phyloP scores from a whole-genome alignment of 2,329 filamentous ascomycete species.

The Neophaeococcomyces mojaviensis region DNA sequence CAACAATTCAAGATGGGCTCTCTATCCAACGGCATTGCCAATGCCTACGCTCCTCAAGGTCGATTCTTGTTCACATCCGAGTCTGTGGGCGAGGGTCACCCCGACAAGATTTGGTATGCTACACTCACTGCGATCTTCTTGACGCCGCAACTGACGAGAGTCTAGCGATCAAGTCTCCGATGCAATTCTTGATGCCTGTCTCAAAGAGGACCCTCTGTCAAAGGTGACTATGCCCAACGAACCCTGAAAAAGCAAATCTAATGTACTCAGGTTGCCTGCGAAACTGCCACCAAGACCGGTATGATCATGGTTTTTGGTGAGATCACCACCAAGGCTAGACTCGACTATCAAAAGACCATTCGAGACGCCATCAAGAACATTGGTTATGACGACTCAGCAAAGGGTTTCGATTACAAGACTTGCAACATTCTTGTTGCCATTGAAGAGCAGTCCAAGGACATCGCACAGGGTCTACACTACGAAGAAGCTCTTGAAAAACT shows the following conservation, averaged over 20 bases:
- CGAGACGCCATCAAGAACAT: conserved; percentile 95
- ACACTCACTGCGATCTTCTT: conserved; percentile 10
- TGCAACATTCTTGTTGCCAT: conserved; percentile 97
- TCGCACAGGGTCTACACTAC: conserved; percentile 97
- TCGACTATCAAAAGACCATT: conserved; percentile 98
- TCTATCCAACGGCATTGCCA: conserved; percentile 24
- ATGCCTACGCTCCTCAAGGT: conserved; percentile 41
- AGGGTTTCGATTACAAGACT: conserved; percentile 99
- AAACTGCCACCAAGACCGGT: conserved; percentile 99
- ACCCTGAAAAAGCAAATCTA: too few species aligned
- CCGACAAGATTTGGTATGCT: conserved; percentile 80
- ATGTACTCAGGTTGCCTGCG: conserved; percentile 65
- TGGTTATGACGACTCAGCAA: conserved; percentile 91
- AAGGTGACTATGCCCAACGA: too few species aligned
- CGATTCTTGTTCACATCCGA: conserved; percentile 87
- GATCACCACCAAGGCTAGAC: conserved; percentile 89
- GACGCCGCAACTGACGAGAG: conserved; percentile 11
- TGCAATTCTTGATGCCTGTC: conserved; percentile 95
- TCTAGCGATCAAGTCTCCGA: conserved; percentile 88
- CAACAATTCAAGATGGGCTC: too few species aligned
- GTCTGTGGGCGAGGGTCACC: conserved; percentile 83
- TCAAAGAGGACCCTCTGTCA: conserved; percentile 88
- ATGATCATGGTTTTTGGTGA: conserved; percentile 99
- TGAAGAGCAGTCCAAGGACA: conserved; percentile 98
- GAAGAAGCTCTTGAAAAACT: conserved; percentile 96